A percentile compares a stretch with the other conserved stretches of the same genome.
Evolutionary conservation across 345 rosid species (phyloP).

Genomic region (Arabis alpina): DNA sequence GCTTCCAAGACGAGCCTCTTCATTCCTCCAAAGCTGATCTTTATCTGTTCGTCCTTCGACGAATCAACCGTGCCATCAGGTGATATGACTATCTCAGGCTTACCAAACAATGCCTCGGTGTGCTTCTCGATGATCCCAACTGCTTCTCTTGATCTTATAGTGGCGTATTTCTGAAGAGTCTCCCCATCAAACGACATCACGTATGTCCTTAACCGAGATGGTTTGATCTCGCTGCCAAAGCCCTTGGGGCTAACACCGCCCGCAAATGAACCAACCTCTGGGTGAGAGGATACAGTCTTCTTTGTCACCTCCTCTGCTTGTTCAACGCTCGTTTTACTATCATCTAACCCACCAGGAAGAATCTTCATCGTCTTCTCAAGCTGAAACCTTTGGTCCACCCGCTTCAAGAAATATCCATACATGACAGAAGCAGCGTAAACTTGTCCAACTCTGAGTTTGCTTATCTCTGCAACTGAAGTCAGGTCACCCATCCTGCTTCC

Average conservation of each 20-base stretch:
- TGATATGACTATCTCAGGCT: slow-evolving; percentile 77
- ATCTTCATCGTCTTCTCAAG: slow-evolving; percentile 93
- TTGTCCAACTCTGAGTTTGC: slow-evolving; percentile 93
- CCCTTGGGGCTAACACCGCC: slow-evolving; percentile 66
- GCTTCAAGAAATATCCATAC: slow-evolving; percentile 95
- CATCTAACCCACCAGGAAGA: slow-evolving; percentile 60
- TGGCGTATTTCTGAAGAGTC: slow-evolving; percentile 89
- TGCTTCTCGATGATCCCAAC: slow-evolving; percentile 93
- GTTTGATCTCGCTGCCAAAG: slow-evolving; percentile 59
- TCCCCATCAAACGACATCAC: slow-evolving; percentile 96
- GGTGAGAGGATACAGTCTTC: slow-evolving; percentile 57
- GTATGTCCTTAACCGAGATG: slow-evolving; percentile 72
- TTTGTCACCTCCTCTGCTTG: slow-evolving; percentile 38
- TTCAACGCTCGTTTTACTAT: slow-evolving; percentile 40
- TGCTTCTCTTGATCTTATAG: slow-evolving; percentile 92
- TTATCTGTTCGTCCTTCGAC: slow-evolving; percentile 70
- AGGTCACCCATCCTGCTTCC: slow-evolving; percentile 71
- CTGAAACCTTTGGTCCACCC: slow-evolving; percentile 94
- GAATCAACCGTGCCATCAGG: slow-evolving; percentile 74
- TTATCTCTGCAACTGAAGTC: slow-evolving; percentile 66
- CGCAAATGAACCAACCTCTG: slow-evolving; percentile 61
- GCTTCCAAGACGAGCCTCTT: slow-evolving; percentile 96
- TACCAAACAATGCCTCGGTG: slow-evolving; percentile 92
- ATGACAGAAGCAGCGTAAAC: slow-evolving; percentile 99
- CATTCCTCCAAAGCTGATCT: slow-evolving; percentile 86